Evolutionary conservation across 305 asterid genomes (phyloP), one percentile per base, ranked within the genome.

Genomic region (Withania somnifera): DNA sequence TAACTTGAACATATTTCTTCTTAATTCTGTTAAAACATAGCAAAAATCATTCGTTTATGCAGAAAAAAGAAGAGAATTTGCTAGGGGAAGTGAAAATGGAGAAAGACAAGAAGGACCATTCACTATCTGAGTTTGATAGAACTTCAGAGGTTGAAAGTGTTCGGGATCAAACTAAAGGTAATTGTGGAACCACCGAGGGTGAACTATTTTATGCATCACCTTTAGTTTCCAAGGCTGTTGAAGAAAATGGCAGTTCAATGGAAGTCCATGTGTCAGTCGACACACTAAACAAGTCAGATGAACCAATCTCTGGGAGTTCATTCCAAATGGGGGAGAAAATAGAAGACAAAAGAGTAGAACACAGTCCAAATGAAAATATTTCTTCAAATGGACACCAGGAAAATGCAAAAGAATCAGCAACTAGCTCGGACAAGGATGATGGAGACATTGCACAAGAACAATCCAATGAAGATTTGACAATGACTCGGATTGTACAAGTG

Each of bases 141-240:
- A 20, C 73, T 54, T 56, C 52, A 56, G 69, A 78, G 26, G 82
- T 78, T 47, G 57, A 58, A 40, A 58, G 26, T 42, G 58, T 24
- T 1, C n/a, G 40, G 58, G 73, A 57, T 58, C 57, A 30, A n/a
- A 58, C 13, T 58, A 14, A 83, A 53, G 76, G 60, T 51, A 78
- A 19, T 14, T 64, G 77, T 28, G 57, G 77, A 82, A 38, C 80
- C 63, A 71, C 77, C 64, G 92, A 83, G 83, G 89, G 85, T 13
- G 88, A 83, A 68, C 68, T 28, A n/a, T 61, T 89, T 90, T 87
- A 80, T 68, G 76, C 24, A 85, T 63, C 89, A 76, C 84, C 90
- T 83, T 85, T 84, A 22, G 82, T 30, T 83, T 82, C 64, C 58
- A 82, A 89, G 80, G 89, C 83, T 76, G 52, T 56, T 71, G 89